Percentiles rank a stretch among this genome's conserved stretches.
phyloP scores from a whole-genome alignment of 352 stramenopile species.

The Phytophthora meadii region DNA sequence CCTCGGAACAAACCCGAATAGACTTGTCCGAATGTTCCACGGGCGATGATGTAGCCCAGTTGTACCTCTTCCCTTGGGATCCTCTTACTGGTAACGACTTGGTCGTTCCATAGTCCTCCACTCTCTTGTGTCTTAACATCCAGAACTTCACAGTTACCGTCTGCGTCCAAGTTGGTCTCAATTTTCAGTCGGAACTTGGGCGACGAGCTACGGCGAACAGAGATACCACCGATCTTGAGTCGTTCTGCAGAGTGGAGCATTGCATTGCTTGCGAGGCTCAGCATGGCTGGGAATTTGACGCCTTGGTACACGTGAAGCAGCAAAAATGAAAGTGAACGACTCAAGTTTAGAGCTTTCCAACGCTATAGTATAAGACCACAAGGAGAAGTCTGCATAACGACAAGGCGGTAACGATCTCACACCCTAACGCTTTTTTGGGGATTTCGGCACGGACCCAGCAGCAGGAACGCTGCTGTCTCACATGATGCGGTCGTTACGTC shows the following conservation, averaged over 20 bases:
- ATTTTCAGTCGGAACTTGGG: slow-evolving; percentile 28
- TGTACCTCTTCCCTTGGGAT: slow-evolving; percentile 47
- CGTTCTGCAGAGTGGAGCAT: slow-evolving; percentile 13
- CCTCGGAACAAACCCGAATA: slow-evolving; percentile 40
- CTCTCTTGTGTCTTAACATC: slow-evolving; percentile 11
- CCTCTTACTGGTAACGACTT: slow-evolving; percentile 18
- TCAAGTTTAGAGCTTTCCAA: background rate
- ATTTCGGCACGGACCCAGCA: background rate
- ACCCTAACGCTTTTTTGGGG: slow-evolving; percentile 9
- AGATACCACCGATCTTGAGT: slow-evolving; percentile 33
- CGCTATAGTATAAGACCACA: background rate
- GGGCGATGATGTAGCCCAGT: slow-evolving; percentile 31
- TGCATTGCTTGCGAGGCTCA: slow-evolving; percentile 22
- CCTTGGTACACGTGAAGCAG: slow-evolving; percentile 3
- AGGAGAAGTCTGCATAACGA: slow-evolving; percentile 6
- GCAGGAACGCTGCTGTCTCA: no score
- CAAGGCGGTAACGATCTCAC: background rate
- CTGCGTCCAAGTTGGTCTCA: slow-evolving; percentile 25
- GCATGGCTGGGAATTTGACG: slow-evolving; percentile 5
- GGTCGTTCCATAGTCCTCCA: slow-evolving; percentile 20
- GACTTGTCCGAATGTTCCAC: slow-evolving; percentile 45
- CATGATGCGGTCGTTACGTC: no score
- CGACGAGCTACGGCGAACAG: slow-evolving; percentile 19
- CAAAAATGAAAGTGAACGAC: slow-evolving; percentile 24
- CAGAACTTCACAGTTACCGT: slow-evolving; percentile 9